Evolutionary conservation across 2,329 filamentous ascomycete species (phyloP).

Genomic region (Colletotrichum salicis): DNA sequence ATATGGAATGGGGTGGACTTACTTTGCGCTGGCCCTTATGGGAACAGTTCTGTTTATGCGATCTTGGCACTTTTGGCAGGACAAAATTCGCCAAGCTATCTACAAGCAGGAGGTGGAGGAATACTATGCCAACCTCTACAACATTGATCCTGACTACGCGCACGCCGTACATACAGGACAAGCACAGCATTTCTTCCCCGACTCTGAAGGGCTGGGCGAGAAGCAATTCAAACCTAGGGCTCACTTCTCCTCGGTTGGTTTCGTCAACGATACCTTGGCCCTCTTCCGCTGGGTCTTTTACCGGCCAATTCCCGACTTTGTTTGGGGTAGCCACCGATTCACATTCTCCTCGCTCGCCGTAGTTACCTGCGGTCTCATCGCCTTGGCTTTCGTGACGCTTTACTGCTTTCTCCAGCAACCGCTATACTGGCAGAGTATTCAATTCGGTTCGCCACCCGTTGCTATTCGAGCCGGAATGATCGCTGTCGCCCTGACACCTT

Average conservation of each 20-base stretch:
- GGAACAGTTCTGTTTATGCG: constrained; percentile 74
- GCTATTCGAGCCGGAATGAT: constrained; percentile 92
- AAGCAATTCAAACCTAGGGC: constrained; percentile 71
- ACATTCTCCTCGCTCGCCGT: constrained; percentile 85
- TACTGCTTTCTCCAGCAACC: constrained; percentile 91
- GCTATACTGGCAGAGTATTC: constrained; percentile 88
- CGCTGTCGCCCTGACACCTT: constrained; percentile 88
- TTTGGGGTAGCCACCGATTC: constrained; percentile 73
- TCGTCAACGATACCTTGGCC: constrained; percentile 83
- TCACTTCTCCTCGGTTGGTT: constrained; percentile 78
- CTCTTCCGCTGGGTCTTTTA: constrained; percentile 91
- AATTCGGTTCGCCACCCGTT: constrained; percentile 86
- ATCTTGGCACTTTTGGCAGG: constrained; percentile 90
- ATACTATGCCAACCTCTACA: constrained; percentile 67
- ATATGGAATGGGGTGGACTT: constrained; percentile 89
- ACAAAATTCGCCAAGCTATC: constrained; percentile 89
- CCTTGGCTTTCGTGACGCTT: constrained; percentile 77
- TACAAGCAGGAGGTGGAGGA: constrained; percentile 84
- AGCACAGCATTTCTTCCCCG: constrained; percentile 79
- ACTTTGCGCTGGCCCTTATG: constrained; percentile 82
- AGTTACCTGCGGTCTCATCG: constrained; percentile 72
- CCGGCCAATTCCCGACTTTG: constrained; percentile 81
- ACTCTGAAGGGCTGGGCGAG: constrained; percentile 66
- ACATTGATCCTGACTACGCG: constrained; percentile 59
- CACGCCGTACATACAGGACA: constrained; percentile 60